Conservation (phyloP, 2,329 filamentous ascomycete species). For the Alternaria triticimaculans region DNA sequence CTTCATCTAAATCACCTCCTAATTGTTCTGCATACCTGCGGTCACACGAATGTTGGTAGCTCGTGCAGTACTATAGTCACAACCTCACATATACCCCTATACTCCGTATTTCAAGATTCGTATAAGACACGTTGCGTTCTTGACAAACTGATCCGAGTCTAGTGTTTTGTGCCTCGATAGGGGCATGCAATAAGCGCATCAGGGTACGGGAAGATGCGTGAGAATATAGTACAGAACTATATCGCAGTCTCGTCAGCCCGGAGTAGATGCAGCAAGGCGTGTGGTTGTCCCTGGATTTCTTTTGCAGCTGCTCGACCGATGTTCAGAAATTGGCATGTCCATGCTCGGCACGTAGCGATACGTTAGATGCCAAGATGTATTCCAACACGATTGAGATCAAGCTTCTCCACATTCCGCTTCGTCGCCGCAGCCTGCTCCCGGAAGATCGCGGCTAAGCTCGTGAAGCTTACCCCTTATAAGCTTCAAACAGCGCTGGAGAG, state of each 20-base stretch:
- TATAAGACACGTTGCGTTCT: constrained; percentile 3
- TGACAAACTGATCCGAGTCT: constrained; percentile 17
- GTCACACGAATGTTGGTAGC: constrained; percentile 11
- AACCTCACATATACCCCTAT: constrained; percentile 33
- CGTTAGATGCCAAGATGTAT: constrained; percentile 11
- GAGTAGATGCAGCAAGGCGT: constrained; percentile 19
- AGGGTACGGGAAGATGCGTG: constrained; percentile 26
- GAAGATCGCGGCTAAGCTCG: constrained; percentile 1
- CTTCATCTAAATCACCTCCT: background rate
- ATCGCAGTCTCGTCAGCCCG: constrained; percentile 13
- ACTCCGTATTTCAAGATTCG: constrained; percentile 6
- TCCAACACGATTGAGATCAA: constrained; percentile 8
- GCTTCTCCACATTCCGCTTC: constrained; percentile 25
- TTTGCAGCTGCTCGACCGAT: constrained; percentile 18
- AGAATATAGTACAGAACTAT: constrained; percentile 11
- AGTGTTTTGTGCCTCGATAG: constrained; percentile 17
- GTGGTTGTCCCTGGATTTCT: constrained; percentile 22
- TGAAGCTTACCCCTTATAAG: constrained; percentile 2
- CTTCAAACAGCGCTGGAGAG: constrained; percentile 4
- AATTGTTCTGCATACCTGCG: constrained; percentile 8
- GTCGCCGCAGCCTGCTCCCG: constrained; percentile 12
- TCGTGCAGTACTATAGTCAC: constrained; percentile 26
- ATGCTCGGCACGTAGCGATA: constrained; percentile 35
- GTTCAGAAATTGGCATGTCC: constrained; percentile 20
- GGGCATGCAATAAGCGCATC: constrained; percentile 25